Evolutionary conservation across 306 rosid species (phyloP), one percentile per base, ranked within the genome.

Genomic region (Betula pendula): DNA sequence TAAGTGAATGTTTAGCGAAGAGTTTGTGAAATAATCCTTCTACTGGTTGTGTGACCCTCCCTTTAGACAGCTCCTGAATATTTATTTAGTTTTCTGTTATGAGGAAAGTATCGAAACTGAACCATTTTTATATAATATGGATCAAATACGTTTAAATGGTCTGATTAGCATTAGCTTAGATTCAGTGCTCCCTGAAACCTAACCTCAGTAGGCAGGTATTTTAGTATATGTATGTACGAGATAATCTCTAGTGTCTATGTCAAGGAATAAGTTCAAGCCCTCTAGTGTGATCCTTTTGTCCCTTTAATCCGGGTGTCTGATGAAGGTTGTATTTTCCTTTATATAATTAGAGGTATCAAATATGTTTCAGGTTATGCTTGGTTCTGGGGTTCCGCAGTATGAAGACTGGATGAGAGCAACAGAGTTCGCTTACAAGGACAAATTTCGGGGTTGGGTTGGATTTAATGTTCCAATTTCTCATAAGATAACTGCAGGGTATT

Each of bases 361-460:
- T 58, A 31, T 43, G 22, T 85, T 85, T 76, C 90, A 93, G 98
- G 89, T 93, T 72, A 93, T 93, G 98, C 87, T 93, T 79, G 98
- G 98, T 78, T 93, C 95, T 50, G 98, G 98, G 58, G 77, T 88
- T 55, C 81, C 84, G 22, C 4, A 3, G 27, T 89, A 71, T 79
- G 97, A 93, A 82, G 91, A 87, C 33, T 93, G 98, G 98, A 93
- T 93, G 98, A 93, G 93, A 84, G 88, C 83, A 80, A 73, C 93
- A 44, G 98, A 93, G 68, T 78, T 82, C 5, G 29, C 83, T 81
- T 91, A 88, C 69, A 82, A 29, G 75, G 88, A 93, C 52, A 89
- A 91, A 88, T 93, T 88, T 19, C 88, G 98, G 69, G 98, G 97
- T 73, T 93, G 97, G 97, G 97, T 88, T 84, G 98, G 97, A 73